These are phyloP conservation scores for Leccinum griseonigrum DNA, from an alignment of 1,284 basidiomycete species.

Conservation along the genomic window DNA sequence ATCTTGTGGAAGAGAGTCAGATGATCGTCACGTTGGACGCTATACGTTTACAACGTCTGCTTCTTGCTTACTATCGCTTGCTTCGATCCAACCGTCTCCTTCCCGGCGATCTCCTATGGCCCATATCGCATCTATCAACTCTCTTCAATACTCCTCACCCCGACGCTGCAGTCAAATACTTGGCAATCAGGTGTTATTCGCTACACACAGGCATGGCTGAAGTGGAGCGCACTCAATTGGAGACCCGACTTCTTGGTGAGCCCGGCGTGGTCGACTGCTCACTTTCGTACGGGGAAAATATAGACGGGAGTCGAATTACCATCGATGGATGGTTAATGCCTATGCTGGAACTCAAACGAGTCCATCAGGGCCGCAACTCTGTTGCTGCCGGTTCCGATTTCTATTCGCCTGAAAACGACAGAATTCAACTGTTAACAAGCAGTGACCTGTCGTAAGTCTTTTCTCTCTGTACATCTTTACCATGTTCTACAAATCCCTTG, in stretches of 20 bases:
- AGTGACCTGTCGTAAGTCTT: slow-evolving; percentile 53
- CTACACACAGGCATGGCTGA: slow-evolving; percentile 78
- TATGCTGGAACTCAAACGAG: slow-evolving; percentile 59
- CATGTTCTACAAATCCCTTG: slow-evolving; percentile 8
- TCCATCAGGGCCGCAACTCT: slow-evolving; percentile 53
- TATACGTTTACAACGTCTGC: slow-evolving; percentile 56
- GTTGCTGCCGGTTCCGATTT: slow-evolving; percentile 43
- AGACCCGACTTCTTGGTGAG: slow-evolving; percentile 59
- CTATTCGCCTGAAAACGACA: slow-evolving; percentile 40
- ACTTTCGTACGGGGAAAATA: slow-evolving; percentile 46
- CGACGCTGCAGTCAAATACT: slow-evolving; percentile 61
- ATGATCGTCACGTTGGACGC: slow-evolving; percentile 37
- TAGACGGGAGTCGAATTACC: slow-evolving; percentile 41
- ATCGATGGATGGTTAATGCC: slow-evolving; percentile 83
- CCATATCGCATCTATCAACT: slow-evolving; percentile 54
- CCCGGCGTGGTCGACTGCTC: slow-evolving; percentile 54
- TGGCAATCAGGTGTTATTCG: slow-evolving; percentile 78
- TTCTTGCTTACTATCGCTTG: slow-evolving; percentile 81
- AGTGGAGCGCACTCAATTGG: slow-evolving; percentile 63
- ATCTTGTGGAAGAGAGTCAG: slow-evolving; percentile 36
- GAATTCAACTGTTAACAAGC: slow-evolving; percentile 36
- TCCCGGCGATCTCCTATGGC: slow-evolving; percentile 63
- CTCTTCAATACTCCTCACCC: slow-evolving; percentile 58
- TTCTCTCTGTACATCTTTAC: neutral
- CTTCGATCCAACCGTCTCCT: slow-evolving; percentile 70